Evolutionary conservation across 73 alveolate genomes (phyloP), one percentile per base, ranked within the genome.

Genomic region (Stentor roeselii): DNA sequence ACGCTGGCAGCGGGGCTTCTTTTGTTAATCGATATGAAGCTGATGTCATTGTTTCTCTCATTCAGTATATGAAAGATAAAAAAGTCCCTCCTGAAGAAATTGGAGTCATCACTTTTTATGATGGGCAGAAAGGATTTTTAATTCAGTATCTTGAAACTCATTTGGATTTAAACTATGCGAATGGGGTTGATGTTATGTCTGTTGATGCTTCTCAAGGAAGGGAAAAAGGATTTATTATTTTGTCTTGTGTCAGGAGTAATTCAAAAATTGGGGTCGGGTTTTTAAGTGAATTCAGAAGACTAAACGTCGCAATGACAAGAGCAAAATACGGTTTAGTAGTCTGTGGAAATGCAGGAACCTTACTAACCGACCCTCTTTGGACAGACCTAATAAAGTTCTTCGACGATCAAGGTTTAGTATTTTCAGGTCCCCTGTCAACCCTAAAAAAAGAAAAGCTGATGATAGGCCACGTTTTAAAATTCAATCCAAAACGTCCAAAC

Each of bases 191-290:
- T 89, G 98, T 97, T 3, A n/a, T n/a, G n/a, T n/a, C n/a, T n/a
- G n/a, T n/a, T n/a, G 99, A 98, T 89, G 92, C 98, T 59, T 98
- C 96, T 86, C 98, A 98, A 92, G 99, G 99, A 41, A 93, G 99
- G 92, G 99, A 98, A 87, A 98, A 98, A 88, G 99, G 95, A 3
- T 97, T 96, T 91, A 97, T 98, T 37, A 92, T 98, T 59, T 89
- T 98, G 59, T 95, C 99, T 11, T 95, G 99, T 90, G 61, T 42
- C 15, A 42, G 93, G 99, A n/a, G n/a, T n/a, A n/a, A n/a, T n/a
- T n/a, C n/a, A n/a, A n/a, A n/a, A n/a, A n/a, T n/a, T 78, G 98
- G 98, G 1, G 92, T 97, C 37, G 99, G 99, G 30, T 97, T 97
- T 89, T 90, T 97, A 40, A 93, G 93, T 80, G 98, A 97, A 78